Base-by-base conservation (phyloP, 1,284 basidiomycete genomes). In the Boletellus dicymbophilus region DNA sequence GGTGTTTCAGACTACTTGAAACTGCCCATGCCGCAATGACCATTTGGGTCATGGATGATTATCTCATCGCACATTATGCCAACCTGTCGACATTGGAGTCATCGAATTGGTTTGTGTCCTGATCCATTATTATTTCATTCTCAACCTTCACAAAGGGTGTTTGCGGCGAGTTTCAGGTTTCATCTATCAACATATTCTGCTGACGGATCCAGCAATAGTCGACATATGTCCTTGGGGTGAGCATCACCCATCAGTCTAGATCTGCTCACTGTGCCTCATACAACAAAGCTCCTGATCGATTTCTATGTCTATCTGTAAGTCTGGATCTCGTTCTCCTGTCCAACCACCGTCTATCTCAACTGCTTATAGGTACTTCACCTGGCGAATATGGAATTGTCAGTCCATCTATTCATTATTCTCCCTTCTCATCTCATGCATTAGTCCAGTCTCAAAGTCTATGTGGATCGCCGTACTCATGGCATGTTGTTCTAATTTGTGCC, bases 381-480 rank as follows among this genome's bases (percentile, higher is more conserved):
- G 63, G 63, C 57, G 66, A 6, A 57, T 66, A 60, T 66, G 66
- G 66, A 22, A 46, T 28, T 68, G 63, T 68, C 39, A 50, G 62
- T 60, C 26, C 21, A 36, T 20, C 22, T 3, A 15, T 12, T 20
- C 6, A 20, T 9, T 40, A 21, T 7, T 18, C 27, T 2, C n/a
- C n/a, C 10, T 4, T 16, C 6, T 46, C 26, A 11, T 43, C 16
- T 55, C 37, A 61, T n/a, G 0, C 2, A 1, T 37, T 47, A 3
- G 6, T 40, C 25, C 27, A 66, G 63, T 68, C 37, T 54, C 54
- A 2, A 52, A 41, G 15, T 56, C 44, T 9, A 34, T 2, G 39
- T 56, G 52, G 51, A 55, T 67, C 25, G 48, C 58, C 11, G 2
- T 54, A n/a, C 18, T 65, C n/a, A 68, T 66, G 66, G 63, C 61